These are phyloP conservation scores for Arbutus unedo DNA, from an alignment of 148 eudicot species.

Conservation along the genomic window DNA sequence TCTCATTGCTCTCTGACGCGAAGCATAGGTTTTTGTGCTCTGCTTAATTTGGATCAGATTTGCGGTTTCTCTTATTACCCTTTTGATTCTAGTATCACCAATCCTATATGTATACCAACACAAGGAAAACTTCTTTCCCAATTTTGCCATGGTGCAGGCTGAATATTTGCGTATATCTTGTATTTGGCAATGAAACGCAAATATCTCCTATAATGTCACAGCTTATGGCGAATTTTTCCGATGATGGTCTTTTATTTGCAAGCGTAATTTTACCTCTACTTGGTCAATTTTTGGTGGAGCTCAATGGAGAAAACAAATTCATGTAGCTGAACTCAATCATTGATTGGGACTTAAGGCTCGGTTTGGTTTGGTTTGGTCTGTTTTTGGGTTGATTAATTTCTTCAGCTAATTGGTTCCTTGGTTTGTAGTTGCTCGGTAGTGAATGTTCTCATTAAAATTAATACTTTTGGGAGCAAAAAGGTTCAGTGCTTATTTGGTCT, in stretches of 20 bases:
- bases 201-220: not conserved
- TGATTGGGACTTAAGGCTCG: too few relatives aligned
- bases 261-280: too few relatives aligned
- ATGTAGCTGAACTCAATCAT: too few relatives aligned
- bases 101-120: not conserved
- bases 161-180: not conserved
- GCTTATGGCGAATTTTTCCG: too few relatives aligned
- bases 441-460: not conserved
- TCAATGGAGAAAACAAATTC: too few relatives aligned
- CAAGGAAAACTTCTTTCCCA: not conserved
- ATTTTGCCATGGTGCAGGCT: not conserved
- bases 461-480: too few relatives aligned
- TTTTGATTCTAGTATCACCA: not conserved
- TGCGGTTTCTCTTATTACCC: not conserved
- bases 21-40: not conserved
- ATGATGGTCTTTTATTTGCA: too few relatives aligned
- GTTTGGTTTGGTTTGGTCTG: not conserved
- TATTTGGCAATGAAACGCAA: not conserved
- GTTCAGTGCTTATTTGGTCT: not conserved
- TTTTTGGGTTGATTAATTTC: not conserved
- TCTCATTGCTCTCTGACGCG: not conserved
- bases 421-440: not conserved
- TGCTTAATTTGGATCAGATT: conserved; percentile 8
- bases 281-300: too few relatives aligned
- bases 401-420: not conserved